These are phyloP conservation scores for Podaxis sp. DNA, from an alignment of 768 basidiomycete genomes.

Conservation along the genomic window DNA sequence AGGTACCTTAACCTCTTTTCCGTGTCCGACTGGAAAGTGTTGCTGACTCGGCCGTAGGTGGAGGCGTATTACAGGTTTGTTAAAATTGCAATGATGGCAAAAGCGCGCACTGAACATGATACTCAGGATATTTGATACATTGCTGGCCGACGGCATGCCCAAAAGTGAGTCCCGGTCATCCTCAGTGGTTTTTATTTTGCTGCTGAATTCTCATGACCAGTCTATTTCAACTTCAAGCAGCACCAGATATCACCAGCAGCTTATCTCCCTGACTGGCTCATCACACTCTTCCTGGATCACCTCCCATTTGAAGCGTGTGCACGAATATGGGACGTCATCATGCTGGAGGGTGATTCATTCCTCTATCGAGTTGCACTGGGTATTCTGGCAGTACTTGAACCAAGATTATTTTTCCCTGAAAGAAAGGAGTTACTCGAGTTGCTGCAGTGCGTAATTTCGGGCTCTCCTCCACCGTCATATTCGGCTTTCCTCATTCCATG, in stretches of 20 bases:
- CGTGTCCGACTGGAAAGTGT: constrained; percentile 1
- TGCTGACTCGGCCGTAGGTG: constrained; percentile 50
- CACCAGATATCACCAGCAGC: constrained; percentile 84
- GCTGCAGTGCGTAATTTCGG: constrained; percentile 52
- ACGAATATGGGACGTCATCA: constrained; percentile 82
- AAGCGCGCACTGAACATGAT: constrained; percentile 8
- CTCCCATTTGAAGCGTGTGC: constrained; percentile 91
- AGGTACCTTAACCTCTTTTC: constrained; percentile 33
- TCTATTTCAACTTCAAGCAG: constrained; percentile 94
- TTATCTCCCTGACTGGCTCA: constrained; percentile 83
- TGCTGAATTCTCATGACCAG: constrained; percentile 34
- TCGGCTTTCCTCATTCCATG: background rate
- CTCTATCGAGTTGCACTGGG: constrained; percentile 83
- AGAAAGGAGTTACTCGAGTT: constrained; percentile 74
- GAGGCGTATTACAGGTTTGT: constrained; percentile 86
- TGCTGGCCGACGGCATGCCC: constrained; percentile 91
- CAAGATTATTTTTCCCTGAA: constrained; percentile 88
- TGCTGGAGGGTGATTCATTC: constrained; percentile 90
- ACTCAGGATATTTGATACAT: constrained; percentile 83
- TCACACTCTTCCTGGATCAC: constrained; percentile 80
- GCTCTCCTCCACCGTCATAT: background rate
- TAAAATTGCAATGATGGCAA: background rate
- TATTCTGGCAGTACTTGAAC: constrained; percentile 79
- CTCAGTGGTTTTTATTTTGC: constrained; percentile 1
- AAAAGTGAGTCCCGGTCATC: constrained; percentile 59